phyloP scores from a whole-genome alignment of 2,329 filamentous ascomycete genomes.

The Fusarium miscanthi region DNA sequence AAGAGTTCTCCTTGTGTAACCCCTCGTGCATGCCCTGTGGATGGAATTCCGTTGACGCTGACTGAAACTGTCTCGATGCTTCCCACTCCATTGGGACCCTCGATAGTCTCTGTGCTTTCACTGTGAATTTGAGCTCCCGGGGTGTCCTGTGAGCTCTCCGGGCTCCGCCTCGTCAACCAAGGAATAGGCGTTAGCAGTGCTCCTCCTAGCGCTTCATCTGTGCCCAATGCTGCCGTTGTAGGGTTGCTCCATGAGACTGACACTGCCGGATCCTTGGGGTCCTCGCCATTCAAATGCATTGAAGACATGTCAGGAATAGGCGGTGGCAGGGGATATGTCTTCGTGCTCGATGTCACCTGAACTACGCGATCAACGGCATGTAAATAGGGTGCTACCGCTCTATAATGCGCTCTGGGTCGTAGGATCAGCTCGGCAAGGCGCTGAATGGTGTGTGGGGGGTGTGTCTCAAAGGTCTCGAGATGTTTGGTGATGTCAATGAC shows the following conservation, averaged over 20 bases:
- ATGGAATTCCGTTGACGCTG: conserved; percentile 75
- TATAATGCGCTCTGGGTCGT: conserved; percentile 81
- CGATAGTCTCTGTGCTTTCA: conserved; percentile 82
- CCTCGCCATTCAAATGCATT: conserved; percentile 71
- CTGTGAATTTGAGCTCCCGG: conserved; percentile 65
- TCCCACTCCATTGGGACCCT: conserved; percentile 82
- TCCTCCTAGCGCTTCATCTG: conserved; percentile 89
- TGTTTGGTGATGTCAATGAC: conserved; percentile 69
- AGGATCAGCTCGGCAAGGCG: conserved; percentile 89
- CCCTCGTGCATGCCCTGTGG: conserved; percentile 62
- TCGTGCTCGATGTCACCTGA: conserved; percentile 84
- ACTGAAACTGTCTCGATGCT: conserved; percentile 85
- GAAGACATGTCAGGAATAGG: conserved; percentile 69
- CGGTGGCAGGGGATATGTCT: conserved; percentile 84
- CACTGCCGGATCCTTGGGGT: conserved; percentile 53
- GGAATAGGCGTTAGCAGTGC: conserved; percentile 93
- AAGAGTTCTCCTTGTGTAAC: conserved; percentile 87
- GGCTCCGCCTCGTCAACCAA: conserved; percentile 72
- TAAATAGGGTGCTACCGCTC: conserved; percentile 83
- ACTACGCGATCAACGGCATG: conserved; percentile 92
- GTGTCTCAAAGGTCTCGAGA: conserved; percentile 74
- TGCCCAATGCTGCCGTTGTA: conserved; percentile 69
- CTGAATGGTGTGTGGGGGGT: conserved; percentile 93
- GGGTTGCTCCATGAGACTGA: conserved; percentile 60
- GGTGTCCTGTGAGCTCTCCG: conserved; percentile 45